phyloP scores from a whole-genome alignment of 106 monocot species.

The Dendrobium officinale region DNA sequence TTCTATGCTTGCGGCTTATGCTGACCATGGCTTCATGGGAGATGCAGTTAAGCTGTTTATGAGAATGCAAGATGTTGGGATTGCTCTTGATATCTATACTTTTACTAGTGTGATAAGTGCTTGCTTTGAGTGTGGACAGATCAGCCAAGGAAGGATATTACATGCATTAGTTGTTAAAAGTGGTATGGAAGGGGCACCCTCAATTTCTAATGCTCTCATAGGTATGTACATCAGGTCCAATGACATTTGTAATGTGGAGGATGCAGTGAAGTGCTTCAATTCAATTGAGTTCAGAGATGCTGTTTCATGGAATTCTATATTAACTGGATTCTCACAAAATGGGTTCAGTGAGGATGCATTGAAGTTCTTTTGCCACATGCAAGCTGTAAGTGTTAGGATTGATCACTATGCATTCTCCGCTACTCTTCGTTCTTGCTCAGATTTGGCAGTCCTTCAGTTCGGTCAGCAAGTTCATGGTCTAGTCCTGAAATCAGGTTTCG shows the following conservation, averaged over 20 bases:
- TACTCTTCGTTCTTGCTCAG: slow-evolving; percentile 56
- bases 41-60: slow-evolving; percentile 36
- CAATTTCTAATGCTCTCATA: slow-evolving; percentile 59
- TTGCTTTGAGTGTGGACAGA: slow-evolving; percentile 29
- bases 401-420: slow-evolving; percentile 73
- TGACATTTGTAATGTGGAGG: slow-evolving; percentile 24
- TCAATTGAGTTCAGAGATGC: slow-evolving; percentile 42
- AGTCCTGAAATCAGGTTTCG: slow-evolving; percentile 34
- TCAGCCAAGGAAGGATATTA: slow-evolving; percentile 29
- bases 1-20: slow-evolving; percentile 62
- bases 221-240: slow-evolving; percentile 55
- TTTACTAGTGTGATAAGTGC: slow-evolving; percentile 61
- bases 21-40: slow-evolving; percentile 20
- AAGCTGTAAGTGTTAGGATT: slow-evolving; percentile 8
- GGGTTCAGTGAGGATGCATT: slow-evolving; percentile 49
- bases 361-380: slow-evolving; percentile 63
- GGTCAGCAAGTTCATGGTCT: slow-evolving; percentile 56
- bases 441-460: slow-evolving; percentile 57
- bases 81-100: slow-evolving; percentile 44
- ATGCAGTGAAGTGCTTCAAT: slow-evolving; percentile 54
- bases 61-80: slow-evolving; percentile 26
- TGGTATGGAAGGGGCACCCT: slow-evolving; percentile 22
- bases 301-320: slow-evolving; percentile 69
- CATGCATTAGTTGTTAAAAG: slow-evolving; percentile 45
- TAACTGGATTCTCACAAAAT: slow-evolving; percentile 62